Percentiles rank a stretch among this genome's conserved stretches.
phyloP scores from a whole-genome alignment of 208 protist genomes.

The Histomonas meleagridis region DNA sequence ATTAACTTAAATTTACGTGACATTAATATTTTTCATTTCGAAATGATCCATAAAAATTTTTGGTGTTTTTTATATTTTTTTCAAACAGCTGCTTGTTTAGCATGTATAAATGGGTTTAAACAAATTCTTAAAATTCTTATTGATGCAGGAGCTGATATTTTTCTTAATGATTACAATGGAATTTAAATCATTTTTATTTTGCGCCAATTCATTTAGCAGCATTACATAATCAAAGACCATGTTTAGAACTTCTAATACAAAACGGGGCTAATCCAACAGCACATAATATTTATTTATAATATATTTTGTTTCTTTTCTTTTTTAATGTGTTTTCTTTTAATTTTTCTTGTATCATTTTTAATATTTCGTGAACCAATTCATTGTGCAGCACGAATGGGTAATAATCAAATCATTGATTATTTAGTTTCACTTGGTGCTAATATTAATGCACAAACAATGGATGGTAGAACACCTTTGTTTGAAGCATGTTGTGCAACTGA shows the following conservation, averaged over 20 bases:
- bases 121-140: background rate
- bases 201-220: slow-evolving; percentile 30
- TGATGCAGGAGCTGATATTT: background rate
- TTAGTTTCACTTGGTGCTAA: background rate
- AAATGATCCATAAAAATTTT: too few relatives aligned
- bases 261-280: background rate
- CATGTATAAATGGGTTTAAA: background rate
- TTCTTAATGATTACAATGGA: slow-evolving; percentile 14
- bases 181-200: background rate
- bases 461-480: background rate
- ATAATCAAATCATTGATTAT: slow-evolving; percentile 7
- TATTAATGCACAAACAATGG: slow-evolving; percentile 4
- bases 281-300: slow-evolving; percentile 8
- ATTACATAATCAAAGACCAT: background rate
- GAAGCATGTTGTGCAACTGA: slow-evolving; percentile 21
- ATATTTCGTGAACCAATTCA: slow-evolving; percentile 33
- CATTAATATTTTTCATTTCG: background rate
- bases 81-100: background rate
- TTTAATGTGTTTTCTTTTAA: background rate
- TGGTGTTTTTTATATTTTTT: background rate
- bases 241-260: background rate
- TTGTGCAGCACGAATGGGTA: background rate
- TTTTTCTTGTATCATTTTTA: background rate
- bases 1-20: slow-evolving; percentile 30
- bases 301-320: background rate